Evolutionary conservation across 768 basidiomycete species (phyloP).

Genomic region (Mrakia frigida): DNA sequence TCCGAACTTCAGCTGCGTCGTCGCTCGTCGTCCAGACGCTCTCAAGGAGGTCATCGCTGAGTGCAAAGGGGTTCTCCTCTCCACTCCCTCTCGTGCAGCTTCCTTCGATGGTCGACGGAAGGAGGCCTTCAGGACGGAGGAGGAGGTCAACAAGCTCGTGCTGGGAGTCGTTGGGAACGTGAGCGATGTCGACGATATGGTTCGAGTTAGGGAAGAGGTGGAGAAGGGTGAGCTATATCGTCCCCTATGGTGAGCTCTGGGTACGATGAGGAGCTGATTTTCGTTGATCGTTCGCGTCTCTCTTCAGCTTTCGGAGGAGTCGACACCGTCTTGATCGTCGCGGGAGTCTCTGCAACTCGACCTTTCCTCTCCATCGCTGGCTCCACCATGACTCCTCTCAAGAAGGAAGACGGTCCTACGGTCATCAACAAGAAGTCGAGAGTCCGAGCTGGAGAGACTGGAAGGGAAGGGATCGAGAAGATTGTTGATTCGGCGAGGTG

Average conservation of each 20-base stretch:
- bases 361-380: constrained; percentile 70
- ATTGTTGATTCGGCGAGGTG: constrained; percentile 56
- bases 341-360: constrained; percentile 75
- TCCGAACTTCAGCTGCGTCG: constrained; percentile 51
- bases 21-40: constrained; percentile 58
- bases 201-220: constrained; percentile 54
- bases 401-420: background rate
- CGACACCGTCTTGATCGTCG: constrained; percentile 74
- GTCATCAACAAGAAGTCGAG: background rate
- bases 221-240: constrained; percentile 51
- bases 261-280: background rate
- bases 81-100: constrained; percentile 14
- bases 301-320: constrained; percentile 50
- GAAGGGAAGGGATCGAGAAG: constrained; percentile 56
- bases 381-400: background rate
- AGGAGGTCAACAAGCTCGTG: constrained; percentile 39
- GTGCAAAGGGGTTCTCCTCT: constrained; percentile 47
- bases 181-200: constrained; percentile 61
- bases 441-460: constrained; percentile 43
- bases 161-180: constrained; percentile 61
- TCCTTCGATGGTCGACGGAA: constrained; percentile 2
- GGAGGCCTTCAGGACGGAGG: background rate
- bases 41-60: constrained; percentile 60
- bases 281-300: background rate
- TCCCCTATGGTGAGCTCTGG: background rate